These are phyloP conservation scores for Curvularia sp. DNA, from an alignment of 2,329 filamentous ascomycete species.

Conservation along the genomic window DNA sequence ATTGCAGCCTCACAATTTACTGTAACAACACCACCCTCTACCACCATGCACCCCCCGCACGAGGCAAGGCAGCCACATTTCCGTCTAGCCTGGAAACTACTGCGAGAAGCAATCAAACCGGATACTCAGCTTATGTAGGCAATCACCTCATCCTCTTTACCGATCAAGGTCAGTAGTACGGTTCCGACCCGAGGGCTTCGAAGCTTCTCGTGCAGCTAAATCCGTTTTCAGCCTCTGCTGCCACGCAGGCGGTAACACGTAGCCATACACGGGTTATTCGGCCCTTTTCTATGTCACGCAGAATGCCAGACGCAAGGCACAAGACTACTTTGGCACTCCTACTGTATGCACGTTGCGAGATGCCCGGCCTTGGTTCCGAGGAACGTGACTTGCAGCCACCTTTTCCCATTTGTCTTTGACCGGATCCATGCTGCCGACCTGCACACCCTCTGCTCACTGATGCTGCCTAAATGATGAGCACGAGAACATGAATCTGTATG, in stretches of 20 bases:
- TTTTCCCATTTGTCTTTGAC: background rate
- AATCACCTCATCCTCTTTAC: slow-evolving; percentile 17
- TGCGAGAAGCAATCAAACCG: slow-evolving; percentile 4
- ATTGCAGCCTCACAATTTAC: slow-evolving; percentile 16
- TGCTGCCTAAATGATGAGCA: background rate
- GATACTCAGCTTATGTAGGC: slow-evolving; percentile 16
- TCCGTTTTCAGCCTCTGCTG: slow-evolving; percentile 16
- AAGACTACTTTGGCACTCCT: slow-evolving; percentile 4
- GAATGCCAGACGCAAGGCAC: slow-evolving; percentile 20
- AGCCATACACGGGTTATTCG: slow-evolving; percentile 11
- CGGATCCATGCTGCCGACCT: background rate
- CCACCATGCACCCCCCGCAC: slow-evolving; percentile 8
- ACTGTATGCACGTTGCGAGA: slow-evolving; percentile 8
- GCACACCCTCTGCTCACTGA: background rate
- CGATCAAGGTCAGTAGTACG: slow-evolving; percentile 27
- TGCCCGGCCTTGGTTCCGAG: slow-evolving; percentile 3
- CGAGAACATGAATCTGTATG: background rate
- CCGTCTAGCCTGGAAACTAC: background rate
- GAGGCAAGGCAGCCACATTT: slow-evolving; percentile 7
- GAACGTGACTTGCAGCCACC: slow-evolving; percentile 3
- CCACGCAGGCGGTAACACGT: slow-evolving; percentile 13
- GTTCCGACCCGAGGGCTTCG: slow-evolving; percentile 24
- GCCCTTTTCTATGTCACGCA: slow-evolving; percentile 20
- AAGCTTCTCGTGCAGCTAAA: slow-evolving; percentile 7
- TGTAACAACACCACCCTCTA: background rate